phyloP scores from a whole-genome alignment of 106 monocot species.

The Acorus calamus region DNA sequence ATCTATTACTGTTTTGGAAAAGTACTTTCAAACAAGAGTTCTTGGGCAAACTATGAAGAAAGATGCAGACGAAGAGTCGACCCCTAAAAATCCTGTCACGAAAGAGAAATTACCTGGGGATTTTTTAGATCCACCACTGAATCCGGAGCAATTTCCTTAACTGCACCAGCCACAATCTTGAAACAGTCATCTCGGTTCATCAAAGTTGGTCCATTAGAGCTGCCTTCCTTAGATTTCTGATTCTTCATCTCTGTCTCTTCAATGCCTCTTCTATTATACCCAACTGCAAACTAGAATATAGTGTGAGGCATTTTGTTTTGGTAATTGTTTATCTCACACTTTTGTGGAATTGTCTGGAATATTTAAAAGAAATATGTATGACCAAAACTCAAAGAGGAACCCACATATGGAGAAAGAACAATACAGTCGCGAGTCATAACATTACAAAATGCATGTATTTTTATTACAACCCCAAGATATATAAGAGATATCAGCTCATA shows the following conservation, averaged over 20 bases:
- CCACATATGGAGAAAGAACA: too few species aligned
- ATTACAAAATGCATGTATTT: too few species aligned
- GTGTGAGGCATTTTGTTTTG: too few species aligned
- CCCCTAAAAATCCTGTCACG: background rate
- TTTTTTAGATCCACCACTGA: constrained; percentile 77
- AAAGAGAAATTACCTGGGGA: constrained; percentile 55
- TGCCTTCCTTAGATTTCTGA: constrained; percentile 13
- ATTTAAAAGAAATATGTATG: too few species aligned
- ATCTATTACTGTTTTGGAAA: background rate
- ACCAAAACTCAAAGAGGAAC: too few species aligned
- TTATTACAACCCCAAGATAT: too few species aligned
- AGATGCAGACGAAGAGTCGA: background rate
- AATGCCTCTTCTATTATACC: constrained; percentile 81
- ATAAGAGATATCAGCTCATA: too few species aligned
- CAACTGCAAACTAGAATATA: constrained; percentile 88
- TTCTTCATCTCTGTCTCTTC: constrained; percentile 50
- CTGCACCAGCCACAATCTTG: constrained; percentile 61
- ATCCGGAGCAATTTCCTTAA: constrained; percentile 57
- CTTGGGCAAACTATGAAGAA: background rate
- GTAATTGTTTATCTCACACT: too few species aligned
- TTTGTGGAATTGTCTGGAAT: too few species aligned
- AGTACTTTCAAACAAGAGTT: background rate
- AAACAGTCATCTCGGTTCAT: constrained; percentile 74
- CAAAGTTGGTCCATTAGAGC: constrained; percentile 20
- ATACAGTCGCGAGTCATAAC: too few species aligned